phyloP scores from a whole-genome alignment of 139 green algal species.

The Chlamydomonas sp. region DNA sequence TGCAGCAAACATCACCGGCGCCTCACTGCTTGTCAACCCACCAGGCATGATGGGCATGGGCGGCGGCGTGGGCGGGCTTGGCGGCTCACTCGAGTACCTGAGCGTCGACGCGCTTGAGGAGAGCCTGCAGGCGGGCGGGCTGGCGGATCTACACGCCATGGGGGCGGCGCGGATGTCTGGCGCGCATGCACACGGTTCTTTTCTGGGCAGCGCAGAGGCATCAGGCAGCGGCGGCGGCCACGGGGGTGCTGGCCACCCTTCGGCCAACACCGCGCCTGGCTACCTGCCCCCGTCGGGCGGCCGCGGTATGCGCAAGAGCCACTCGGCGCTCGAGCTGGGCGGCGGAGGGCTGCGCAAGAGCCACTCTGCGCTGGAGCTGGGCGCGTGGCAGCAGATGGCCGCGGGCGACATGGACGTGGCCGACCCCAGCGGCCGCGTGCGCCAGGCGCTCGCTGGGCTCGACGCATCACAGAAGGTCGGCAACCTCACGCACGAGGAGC shows the following conservation, averaged over 20 bases:
- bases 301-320: neutral
- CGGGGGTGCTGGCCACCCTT: neutral
- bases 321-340: neutral
- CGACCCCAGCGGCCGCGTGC: neutral
- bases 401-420: neutral
- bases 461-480: conserved; percentile 6
- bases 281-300: too few species aligned
- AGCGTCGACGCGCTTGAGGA: too few species aligned
- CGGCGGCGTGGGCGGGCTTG: neutral
- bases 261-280: too few species aligned
- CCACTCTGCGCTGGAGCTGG: conserved; percentile 31
- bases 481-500: conserved; percentile 55
- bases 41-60: neutral
- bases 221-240: neutral
- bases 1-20: neutral
- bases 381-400: conserved; percentile 18
- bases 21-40: too few species aligned
- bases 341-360: conserved; percentile 31
- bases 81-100: too few species aligned
- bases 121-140: too few species aligned
- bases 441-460: neutral
- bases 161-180: too few species aligned
- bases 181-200: too few species aligned
- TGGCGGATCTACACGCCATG: too few species aligned
- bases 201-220: too few species aligned